Percentiles rank a stretch among this genome's conserved stretches.
These are phyloP conservation scores for Vaccinium macrocarpon DNA, from an alignment of 148 eudicot genomes.

Conservation along the genomic window DNA sequence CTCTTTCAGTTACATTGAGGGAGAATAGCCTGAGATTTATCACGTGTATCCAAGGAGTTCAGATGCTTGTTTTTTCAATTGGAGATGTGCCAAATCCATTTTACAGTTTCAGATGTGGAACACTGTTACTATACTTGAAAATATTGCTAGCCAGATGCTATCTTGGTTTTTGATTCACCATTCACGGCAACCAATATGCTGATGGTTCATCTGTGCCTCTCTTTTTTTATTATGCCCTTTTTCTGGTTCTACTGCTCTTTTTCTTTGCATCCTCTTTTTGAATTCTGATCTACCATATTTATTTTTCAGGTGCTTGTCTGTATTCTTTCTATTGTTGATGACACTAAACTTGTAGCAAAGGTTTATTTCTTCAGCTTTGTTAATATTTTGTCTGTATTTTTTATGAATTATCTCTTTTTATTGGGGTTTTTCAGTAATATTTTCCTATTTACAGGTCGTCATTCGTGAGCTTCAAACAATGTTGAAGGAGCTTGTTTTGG, in stretches of 20 bases:
- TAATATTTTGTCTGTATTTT: neutral
- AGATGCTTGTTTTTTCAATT: neutral
- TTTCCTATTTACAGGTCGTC: slow-evolving; percentile 46
- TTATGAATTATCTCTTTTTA: neutral
- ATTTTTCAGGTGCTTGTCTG: slow-evolving; percentile 70
- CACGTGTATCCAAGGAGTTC: neutral
- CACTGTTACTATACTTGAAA: neutral
- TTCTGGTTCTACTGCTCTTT: slow-evolving; percentile 4
- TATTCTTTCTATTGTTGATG: slow-evolving; percentile 79
- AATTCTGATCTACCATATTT: neutral
- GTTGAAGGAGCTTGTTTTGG: slow-evolving; percentile 64
- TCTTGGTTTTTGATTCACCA: neutral
- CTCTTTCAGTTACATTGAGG: neutral
- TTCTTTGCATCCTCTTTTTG: neutral
- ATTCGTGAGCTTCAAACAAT: slow-evolving; percentile 60
- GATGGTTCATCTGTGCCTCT: neutral
- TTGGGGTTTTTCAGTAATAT: neutral
- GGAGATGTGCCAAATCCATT: neutral
- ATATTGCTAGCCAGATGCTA: neutral
- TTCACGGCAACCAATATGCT: neutral
- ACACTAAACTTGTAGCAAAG: slow-evolving; percentile 83
- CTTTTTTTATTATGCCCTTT: neutral
- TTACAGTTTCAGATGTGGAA: neutral
- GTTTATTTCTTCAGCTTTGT: slow-evolving; percentile 31
- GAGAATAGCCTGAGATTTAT: neutral